Percentiles rank a stretch among this genome's conserved stretches.
phyloP scores from a whole-genome alignment of 768 basidiomycete species.

The Pleurotus sapidus region DNA sequence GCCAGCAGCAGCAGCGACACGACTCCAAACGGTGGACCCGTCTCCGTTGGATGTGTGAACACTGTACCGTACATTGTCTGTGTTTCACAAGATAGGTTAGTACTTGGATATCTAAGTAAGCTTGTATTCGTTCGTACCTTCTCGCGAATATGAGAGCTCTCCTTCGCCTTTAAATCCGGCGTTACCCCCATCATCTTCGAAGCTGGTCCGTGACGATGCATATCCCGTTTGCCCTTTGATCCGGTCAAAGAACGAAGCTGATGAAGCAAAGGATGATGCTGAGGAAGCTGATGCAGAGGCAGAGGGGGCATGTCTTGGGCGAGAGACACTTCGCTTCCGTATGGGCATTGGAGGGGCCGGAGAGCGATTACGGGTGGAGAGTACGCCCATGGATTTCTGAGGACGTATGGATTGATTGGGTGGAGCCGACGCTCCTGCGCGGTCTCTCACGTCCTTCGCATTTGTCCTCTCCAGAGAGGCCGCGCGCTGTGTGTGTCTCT shows the following conservation, averaged over 20 bases:
- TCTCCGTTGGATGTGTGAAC: slow-evolving; percentile 21
- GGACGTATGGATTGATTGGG: slow-evolving; percentile 17
- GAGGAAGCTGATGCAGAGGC: slow-evolving; percentile 7
- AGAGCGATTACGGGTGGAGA: slow-evolving; percentile 12
- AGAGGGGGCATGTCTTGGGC: slow-evolving; percentile 7
- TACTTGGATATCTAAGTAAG: not conserved
- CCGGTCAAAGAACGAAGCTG: slow-evolving; percentile 35
- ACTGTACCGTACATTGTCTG: not conserved
- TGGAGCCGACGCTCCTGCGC: slow-evolving; percentile 7
- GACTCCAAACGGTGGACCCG: slow-evolving; percentile 53
- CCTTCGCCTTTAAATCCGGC: not conserved
- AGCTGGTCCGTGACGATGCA: slow-evolving; percentile 39
- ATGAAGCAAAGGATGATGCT: slow-evolving; percentile 23
- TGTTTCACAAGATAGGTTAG: not conserved
- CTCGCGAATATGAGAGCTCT: not conserved
- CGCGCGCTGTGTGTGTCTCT: slow-evolving; percentile 11
- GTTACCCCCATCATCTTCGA: slow-evolving; percentile 33
- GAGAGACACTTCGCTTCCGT: slow-evolving; percentile 9
- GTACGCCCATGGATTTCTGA: slow-evolving; percentile 19
- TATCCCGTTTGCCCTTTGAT: slow-evolving; percentile 28
- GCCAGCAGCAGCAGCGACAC: slow-evolving; percentile 51
- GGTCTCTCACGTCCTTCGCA: slow-evolving; percentile 9
- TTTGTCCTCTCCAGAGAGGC: slow-evolving; percentile 7
- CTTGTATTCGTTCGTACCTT: not conserved
- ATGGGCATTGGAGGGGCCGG: slow-evolving; percentile 10